Evolutionary conservation across 192 early-diverging fungal species (phyloP).

Genomic region (Linnemannia hyalina): DNA sequence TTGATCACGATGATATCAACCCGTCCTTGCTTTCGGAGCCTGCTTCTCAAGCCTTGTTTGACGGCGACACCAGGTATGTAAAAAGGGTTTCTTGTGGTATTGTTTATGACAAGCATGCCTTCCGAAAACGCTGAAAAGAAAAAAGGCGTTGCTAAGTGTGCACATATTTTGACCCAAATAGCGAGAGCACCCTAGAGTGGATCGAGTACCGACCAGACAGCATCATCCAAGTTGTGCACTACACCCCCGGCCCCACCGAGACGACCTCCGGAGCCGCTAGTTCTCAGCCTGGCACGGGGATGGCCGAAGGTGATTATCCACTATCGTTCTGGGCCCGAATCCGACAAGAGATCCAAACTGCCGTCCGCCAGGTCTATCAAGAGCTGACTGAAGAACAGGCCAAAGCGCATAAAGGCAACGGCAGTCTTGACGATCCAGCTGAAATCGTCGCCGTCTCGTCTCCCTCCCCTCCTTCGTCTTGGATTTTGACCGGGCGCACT

Average conservation of each 20-base stretch:
- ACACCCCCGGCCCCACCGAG: not conserved
- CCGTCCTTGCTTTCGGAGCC: not conserved
- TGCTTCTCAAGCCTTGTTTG: not conserved
- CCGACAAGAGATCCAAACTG: not conserved
- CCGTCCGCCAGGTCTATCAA: not conserved
- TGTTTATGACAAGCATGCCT: not conserved
- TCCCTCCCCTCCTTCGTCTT: not conserved
- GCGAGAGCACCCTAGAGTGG: not conserved
- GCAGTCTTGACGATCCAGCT: not conserved
- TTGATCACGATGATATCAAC: not conserved
- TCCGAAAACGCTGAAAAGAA: not conserved
- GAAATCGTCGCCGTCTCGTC: not conserved
- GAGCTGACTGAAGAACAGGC: not conserved
- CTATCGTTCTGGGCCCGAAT: not conserved
- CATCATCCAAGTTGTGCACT: not conserved
- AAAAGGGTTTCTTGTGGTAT: not conserved
- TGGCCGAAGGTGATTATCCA: not conserved
- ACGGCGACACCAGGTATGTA: not conserved
- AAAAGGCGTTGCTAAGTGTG: not conserved
- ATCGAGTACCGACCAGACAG: slow-evolving; percentile 5
- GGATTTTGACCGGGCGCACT: not conserved
- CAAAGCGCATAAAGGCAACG: not conserved
- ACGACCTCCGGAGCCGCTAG: not conserved
- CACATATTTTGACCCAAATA: not conserved
- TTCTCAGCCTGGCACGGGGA: not conserved